Evolutionary conservation across 164 flowering plant genomes (phyloP).

Genomic region (Piper longum): DNA sequence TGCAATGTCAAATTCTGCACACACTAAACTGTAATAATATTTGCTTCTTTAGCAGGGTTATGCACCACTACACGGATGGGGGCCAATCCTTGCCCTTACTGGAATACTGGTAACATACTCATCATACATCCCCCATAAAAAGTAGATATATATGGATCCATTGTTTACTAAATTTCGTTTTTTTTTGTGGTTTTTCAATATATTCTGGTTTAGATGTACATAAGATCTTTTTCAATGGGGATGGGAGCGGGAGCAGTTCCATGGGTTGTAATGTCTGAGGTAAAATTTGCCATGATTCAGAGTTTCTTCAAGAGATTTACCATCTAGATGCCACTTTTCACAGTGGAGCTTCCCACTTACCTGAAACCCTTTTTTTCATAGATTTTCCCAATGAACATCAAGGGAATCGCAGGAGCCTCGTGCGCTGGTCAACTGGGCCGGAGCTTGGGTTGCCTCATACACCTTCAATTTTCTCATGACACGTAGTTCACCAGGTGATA

Average conservation of each 20-base stretch:
- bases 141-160: no score
- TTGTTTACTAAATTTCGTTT: no score
- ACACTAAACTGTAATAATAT: background rate
- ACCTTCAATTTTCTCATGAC: conserved; percentile 36
- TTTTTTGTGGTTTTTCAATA: background rate
- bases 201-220: conserved; percentile 31
- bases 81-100: conserved; percentile 43
- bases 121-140: background rate
- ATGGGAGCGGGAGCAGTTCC: conserved; percentile 98
- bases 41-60: conserved; percentile 27
- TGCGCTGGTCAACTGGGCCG: no score
- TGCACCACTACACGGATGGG: conserved; percentile 22
- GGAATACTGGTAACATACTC: conserved; percentile 54
- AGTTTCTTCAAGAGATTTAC: background rate
- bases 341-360: background rate
- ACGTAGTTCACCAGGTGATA: conserved; percentile 40
- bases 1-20: no score
- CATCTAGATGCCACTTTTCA: background rate
- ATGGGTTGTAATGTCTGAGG: conserved; percentile 98
- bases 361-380: conserved; percentile 12
- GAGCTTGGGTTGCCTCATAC: no score
- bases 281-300: conserved; percentile 8
- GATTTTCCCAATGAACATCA: conserved; percentile 46
- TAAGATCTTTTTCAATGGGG: conserved; percentile 62
- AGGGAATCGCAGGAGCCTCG: no score